These are phyloP conservation scores for Gaeumannomyces sp. DNA, from an alignment of 2,329 filamentous ascomycete genomes.

Conservation along the genomic window DNA sequence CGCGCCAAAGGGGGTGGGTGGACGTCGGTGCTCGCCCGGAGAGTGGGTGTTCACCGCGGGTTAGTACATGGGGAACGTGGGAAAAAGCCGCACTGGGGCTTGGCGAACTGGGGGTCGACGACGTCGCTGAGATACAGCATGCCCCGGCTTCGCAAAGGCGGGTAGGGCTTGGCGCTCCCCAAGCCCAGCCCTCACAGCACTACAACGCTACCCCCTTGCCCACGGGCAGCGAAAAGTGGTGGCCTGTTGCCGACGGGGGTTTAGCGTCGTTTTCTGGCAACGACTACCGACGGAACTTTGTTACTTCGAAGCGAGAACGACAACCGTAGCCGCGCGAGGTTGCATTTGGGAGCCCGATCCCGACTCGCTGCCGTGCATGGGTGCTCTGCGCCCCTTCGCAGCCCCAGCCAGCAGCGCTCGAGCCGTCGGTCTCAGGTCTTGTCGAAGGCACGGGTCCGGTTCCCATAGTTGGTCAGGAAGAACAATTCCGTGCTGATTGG, in stretches of 20 bases:
- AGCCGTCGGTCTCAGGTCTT: too few species aligned
- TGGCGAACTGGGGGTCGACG: not conserved
- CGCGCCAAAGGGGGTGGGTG: not conserved
- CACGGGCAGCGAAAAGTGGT: accelerated
- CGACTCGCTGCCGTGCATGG: not conserved
- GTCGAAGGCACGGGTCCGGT: not conserved
- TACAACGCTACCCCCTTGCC: not conserved
- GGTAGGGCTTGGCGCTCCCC: not conserved
- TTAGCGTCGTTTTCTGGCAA: not conserved
- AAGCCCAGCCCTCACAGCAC: not conserved
- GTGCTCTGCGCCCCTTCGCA: too few species aligned
- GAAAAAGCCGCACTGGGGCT: not conserved
- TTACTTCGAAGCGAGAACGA: not conserved
- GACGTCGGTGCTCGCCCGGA: not conserved
- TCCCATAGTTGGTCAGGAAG: too few species aligned
- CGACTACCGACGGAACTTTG: not conserved
- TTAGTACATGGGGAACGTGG: not conserved
- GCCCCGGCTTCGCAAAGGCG: not conserved
- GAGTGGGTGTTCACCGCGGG: not conserved
- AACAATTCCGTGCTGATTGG: not conserved
- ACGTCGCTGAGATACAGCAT: not conserved
- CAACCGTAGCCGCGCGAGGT: not conserved
- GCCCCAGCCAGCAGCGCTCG: not conserved
- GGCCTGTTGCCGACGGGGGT: too few species aligned
- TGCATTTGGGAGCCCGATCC: not conserved